phyloP scores from a whole-genome alignment of 805 yeast species.

The Ogataea pini region DNA sequence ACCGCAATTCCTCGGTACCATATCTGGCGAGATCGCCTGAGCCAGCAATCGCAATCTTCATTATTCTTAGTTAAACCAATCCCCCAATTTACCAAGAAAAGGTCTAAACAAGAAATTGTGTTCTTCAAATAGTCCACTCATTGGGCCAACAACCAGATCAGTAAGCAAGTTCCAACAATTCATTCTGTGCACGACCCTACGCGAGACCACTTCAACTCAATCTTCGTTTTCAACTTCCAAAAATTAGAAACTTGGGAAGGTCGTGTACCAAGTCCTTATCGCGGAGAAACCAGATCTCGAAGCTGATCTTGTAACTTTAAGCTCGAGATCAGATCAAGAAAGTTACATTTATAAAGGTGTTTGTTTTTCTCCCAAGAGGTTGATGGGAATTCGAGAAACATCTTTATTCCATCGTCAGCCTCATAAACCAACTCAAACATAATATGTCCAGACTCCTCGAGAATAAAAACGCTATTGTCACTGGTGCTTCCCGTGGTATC shows the following conservation, averaged over 20 bases:
- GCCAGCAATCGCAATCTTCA: conserved; percentile 5
- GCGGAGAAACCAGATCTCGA: conserved; percentile 1
- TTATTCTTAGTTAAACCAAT: no score
- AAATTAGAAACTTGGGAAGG: not conserved
- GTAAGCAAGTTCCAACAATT: no score
- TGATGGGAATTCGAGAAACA: no score
- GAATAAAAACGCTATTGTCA: conserved; percentile 18
- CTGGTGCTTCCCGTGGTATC: conserved; percentile 24
- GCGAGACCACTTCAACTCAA: not conserved
- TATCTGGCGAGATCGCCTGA: conserved; percentile 1
- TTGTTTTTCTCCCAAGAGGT: not conserved
- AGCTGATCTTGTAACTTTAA: not conserved
- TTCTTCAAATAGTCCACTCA: no score
- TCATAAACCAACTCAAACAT: not conserved
- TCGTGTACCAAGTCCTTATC: conserved; percentile 1
- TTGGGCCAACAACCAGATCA: no score
- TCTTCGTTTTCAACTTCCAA: not conserved
- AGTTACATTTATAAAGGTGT: not conserved
- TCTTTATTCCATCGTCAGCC: no score
- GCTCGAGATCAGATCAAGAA: no score
- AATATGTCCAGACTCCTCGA: conserved; percentile 15
- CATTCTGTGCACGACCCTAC: no score
- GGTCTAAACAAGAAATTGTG: no score
- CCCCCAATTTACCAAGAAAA: no score
- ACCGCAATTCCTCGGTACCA: conserved; percentile 1